phyloP scores from a whole-genome alignment of 441 rosid species.

The Raphanus hybrid region DNA sequence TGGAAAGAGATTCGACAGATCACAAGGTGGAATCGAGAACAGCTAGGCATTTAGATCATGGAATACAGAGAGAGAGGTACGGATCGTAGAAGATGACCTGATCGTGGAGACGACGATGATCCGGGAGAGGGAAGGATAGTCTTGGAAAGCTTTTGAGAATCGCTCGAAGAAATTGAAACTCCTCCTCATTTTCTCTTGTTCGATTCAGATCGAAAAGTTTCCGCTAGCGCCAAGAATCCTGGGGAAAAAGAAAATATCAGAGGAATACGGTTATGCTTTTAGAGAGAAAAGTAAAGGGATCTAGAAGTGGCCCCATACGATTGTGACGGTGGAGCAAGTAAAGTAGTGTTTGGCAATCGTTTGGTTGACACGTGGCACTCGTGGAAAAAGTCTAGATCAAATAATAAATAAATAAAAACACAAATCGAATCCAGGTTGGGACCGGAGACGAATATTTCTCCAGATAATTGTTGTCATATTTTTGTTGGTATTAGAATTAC shows the following conservation, averaged over 20 bases:
- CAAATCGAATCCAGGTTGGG: background rate
- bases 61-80: background rate
- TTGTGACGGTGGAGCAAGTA: slow-evolving; percentile 36
- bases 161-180: slow-evolving; percentile 57
- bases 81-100: slow-evolving; percentile 54
- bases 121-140: slow-evolving; percentile 67
- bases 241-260: slow-evolving; percentile 10
- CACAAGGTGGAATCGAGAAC: background rate
- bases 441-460: slow-evolving; percentile 21
- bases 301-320: slow-evolving; percentile 1
- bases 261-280: background rate
- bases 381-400: slow-evolving; percentile 1
- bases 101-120: slow-evolving; percentile 75
- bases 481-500: too few relatives aligned
- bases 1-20: slow-evolving; percentile 2
- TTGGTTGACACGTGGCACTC: slow-evolving; percentile 36
- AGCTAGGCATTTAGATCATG: background rate
- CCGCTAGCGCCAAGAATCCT: slow-evolving; percentile 29
- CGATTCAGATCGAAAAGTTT: slow-evolving; percentile 19
- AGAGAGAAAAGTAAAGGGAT: background rate
- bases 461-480: background rate
- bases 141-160: slow-evolving; percentile 69
- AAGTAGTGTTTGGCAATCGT: slow-evolving; percentile 24
- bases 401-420: too few relatives aligned
- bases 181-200: slow-evolving; percentile 54